A percentile compares a stretch with the other conserved stretches of the same genome.
phyloP scores from a whole-genome alignment of 1,284 basidiomycete genomes.

The Tilletia walkeri region DNA sequence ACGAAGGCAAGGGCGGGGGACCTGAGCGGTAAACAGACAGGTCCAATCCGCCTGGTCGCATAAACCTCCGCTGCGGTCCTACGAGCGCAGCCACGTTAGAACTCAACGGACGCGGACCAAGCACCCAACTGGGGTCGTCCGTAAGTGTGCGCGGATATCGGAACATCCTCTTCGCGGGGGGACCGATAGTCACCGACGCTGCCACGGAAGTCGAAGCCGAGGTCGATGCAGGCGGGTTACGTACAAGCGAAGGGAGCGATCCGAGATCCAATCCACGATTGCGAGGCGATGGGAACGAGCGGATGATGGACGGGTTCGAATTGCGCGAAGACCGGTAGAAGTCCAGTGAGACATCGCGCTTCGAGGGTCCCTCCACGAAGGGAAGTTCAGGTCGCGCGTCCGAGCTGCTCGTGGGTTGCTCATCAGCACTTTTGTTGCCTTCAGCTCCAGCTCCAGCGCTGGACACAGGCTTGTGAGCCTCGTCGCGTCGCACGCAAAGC shows the following conservation, averaged over 20 bases:
- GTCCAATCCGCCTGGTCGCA: neutral
- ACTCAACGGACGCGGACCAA: neutral
- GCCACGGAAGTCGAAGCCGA: neutral
- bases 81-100: constrained; percentile 13
- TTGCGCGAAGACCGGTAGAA: constrained; percentile 23
- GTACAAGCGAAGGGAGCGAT: neutral
- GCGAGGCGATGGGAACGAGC: neutral
- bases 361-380: constrained; percentile 28
- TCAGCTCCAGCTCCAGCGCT: constrained; percentile 1
- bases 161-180: neutral
- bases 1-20: neutral
- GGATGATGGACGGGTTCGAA: neutral
- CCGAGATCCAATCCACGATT: neutral
- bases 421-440: constrained; percentile 22
- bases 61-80: neutral
- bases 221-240: constrained; percentile 1
- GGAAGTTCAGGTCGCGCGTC: too few species aligned
- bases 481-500: constrained; percentile 2
- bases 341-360: constrained; percentile 32
- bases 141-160: neutral
- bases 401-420: too few species aligned
- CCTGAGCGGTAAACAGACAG: neutral
- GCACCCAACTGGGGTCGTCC: neutral
- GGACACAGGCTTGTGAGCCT: constrained; percentile 28
- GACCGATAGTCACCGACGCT: neutral